Conservation (phyloP, 2,329 filamentous ascomycete species). For the Xylariaceae sp. region DNA sequence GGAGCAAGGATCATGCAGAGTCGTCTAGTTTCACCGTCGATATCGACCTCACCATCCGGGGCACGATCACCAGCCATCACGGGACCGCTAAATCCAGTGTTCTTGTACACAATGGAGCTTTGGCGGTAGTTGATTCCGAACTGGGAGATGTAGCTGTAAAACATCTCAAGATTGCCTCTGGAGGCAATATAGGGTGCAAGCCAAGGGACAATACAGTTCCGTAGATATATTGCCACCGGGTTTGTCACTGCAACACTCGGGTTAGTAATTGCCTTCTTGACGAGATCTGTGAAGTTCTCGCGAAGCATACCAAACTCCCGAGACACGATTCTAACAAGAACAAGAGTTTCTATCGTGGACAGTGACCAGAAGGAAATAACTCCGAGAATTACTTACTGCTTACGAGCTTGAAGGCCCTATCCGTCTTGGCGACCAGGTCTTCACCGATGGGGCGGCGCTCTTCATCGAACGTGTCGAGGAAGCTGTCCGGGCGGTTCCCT, state of each 20-base stretch:
- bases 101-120: not conserved
- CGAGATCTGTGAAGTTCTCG: no score
- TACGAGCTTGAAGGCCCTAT: constrained; percentile 3
- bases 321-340: no score
- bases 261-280: no score
- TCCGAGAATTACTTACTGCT: no score
- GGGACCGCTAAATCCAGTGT: not conserved
- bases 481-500: constrained; percentile 38
- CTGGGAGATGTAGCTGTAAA: constrained; percentile 12
- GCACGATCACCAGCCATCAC: constrained; percentile 12
- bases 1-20: constrained; percentile 1
- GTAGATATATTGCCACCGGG: not conserved
- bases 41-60: constrained; percentile 8
- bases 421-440: constrained; percentile 2
- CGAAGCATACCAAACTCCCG: no score
- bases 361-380: no score
- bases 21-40: not conserved
- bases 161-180: not conserved
- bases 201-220: not conserved
- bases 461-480: constrained; percentile 53
- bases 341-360: no score
- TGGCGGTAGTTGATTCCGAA: constrained; percentile 17
- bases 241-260: no score
- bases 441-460: constrained; percentile 54
- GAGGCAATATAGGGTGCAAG: not conserved